Conservation (phyloP, 2,329 filamentous ascomycete genomes). For the Talaromyces marneffei region DNA sequence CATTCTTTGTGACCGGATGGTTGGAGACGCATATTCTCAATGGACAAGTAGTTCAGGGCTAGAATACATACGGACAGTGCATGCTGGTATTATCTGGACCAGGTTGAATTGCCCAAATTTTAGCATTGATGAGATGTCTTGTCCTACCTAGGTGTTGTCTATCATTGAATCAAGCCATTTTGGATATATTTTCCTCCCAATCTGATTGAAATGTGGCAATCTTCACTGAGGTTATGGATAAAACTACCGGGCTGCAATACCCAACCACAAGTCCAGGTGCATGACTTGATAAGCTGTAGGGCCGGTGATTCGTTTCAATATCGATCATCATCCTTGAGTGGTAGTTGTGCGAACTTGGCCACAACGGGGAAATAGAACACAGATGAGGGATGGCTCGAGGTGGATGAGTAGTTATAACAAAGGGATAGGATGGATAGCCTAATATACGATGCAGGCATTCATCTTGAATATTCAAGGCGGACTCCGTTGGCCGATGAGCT, state of each 20-base stretch:
- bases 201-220: neutral
- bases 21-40: neutral
- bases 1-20: neutral
- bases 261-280: too few relatives aligned
- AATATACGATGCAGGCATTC: too few relatives aligned
- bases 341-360: too few relatives aligned
- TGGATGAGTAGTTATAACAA: too few relatives aligned
- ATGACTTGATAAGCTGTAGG: too few relatives aligned
- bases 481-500: neutral
- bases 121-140: neutral
- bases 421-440: too few relatives aligned
- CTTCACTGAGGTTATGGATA: too few relatives aligned
- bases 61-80: neutral
- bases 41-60: neutral
- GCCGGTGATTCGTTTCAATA: too few relatives aligned
- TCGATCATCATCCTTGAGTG: too few relatives aligned
- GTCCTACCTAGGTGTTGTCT: neutral
- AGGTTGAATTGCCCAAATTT: neutral
- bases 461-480: too few relatives aligned
- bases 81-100: neutral
- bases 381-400: neutral
- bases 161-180: neutral
- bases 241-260: too few relatives aligned
- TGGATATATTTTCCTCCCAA: too few relatives aligned
- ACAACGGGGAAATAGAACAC: neutral